Evolutionary conservation across 305 asterid species (phyloP).

Genomic region (Fraxinus xanthoxyloides): DNA sequence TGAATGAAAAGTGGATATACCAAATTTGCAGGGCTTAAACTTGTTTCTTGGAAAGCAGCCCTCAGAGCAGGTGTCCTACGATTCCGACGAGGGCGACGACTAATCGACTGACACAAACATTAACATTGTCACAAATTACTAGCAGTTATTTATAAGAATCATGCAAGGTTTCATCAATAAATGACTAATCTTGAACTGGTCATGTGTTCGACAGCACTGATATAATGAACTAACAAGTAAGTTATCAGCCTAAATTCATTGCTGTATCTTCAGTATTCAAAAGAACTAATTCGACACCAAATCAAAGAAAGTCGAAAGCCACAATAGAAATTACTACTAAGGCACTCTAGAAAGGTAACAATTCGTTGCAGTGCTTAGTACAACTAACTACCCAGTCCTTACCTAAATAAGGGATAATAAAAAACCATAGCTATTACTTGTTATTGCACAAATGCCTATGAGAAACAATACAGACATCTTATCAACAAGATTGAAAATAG

Average conservation of each 20-base stretch:
- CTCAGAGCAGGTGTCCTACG: conserved; percentile 78
- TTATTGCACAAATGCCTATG: background rate
- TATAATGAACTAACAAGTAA: background rate
- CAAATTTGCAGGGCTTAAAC: conserved; percentile 80
- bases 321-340: background rate
- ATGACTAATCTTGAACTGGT: background rate
- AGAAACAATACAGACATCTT: background rate
- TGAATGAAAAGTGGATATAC: conserved; percentile 98
- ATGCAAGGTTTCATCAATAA: background rate
- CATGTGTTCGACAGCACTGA: background rate
- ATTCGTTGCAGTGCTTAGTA: background rate
- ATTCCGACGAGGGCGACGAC: conserved; percentile 83
- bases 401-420: background rate
- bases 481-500: background rate
- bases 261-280: conserved; percentile 4
- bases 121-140: background rate
- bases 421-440: background rate
- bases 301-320: background rate
- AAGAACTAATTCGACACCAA: background rate
- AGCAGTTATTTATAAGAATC: background rate
- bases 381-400: background rate
- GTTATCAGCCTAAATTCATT: background rate
- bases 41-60: conserved; percentile 90
- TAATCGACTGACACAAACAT: conserved; percentile 54
- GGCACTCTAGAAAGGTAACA: background rate